Evolutionary conservation across 345 rosid species (phyloP), one percentile per base, ranked within the genome.

Genomic region (Lepidium africanum): DNA sequence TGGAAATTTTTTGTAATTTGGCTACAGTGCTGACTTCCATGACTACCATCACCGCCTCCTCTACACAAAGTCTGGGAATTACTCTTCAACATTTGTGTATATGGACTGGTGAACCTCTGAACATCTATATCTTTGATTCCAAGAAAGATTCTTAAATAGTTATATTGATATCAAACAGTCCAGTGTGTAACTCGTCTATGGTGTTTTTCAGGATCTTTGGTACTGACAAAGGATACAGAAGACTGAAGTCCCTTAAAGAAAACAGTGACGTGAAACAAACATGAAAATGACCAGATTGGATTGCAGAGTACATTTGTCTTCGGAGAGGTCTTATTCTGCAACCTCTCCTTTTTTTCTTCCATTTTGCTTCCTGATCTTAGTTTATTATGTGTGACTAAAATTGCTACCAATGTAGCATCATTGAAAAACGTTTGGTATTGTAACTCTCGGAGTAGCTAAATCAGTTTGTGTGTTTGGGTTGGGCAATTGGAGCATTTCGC

Each of bases 31-130:
- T 67, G 96, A 94, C 85, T 94, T 94, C 76, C 99, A 94, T 77
- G 99, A 94, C 79, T 91, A 94, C 78, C 99, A 94, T 79, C 99
- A 94, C 68, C 97, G 99, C 2, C 74, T 94, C 77, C 91, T 91
- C 15, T 91, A 91, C 71, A 94, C 99, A 41, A 94, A 94, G 80
- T 91, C 99, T 49, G 99, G 99, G 41, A 94, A 94, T 82, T 94
- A 90, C 66, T 85, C 99, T 0, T 94, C 99, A 6, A 94, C 99
- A 55, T 94, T 94, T 76, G 80, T 79, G 60, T 91, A 94, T 70
- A 91, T 94, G 99, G 99, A 94, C 91, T 78, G 99, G 99, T 91
- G 79, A 84, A 79, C 74, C 52, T 57, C 67, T 63, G 16, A 45
- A 10, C 49, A 8, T 49, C 7, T 11, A 32, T 47, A n/a, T 63